Evolutionary conservation across 2,329 filamentous ascomycete genomes (phyloP).

Genomic region (Botryotinia convoluta): DNA sequence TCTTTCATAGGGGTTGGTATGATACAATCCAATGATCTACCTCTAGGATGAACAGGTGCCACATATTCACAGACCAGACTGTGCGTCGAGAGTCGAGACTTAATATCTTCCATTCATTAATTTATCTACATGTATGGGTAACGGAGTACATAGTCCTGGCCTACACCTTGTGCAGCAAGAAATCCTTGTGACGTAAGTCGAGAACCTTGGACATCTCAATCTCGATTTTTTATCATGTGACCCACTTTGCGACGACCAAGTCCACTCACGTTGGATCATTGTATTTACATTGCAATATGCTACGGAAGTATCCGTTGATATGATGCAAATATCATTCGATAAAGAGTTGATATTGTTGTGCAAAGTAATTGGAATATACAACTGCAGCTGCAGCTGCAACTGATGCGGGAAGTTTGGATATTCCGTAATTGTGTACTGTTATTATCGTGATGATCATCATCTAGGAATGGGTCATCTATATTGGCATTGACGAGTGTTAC

Average conservation of each 20-base stretch:
- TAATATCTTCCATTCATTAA: background rate
- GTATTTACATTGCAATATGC: background rate
- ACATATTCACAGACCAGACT: constrained; percentile 8
- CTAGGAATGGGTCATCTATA: background rate
- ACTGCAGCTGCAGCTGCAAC: background rate
- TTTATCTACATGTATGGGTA: background rate
- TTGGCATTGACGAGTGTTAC: background rate
- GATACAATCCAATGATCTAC: background rate
- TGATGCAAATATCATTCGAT: constrained; percentile 5
- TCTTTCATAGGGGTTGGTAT: background rate
- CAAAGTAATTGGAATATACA: background rate
- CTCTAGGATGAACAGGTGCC: background rate
- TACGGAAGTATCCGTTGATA: background rate
- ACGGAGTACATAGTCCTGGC: background rate
- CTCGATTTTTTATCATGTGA: constrained; percentile 7
- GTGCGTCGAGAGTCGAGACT: background rate
- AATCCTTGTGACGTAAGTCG: constrained; percentile 5
- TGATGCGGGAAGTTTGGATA: background rate
- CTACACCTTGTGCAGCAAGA: background rate
- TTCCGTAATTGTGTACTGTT: background rate
- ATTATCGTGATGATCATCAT: background rate
- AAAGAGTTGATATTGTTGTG: background rate
- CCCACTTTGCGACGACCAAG: constrained; percentile 4
- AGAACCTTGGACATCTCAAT: constrained; percentile 4
- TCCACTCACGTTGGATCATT: background rate